phyloP scores from a whole-genome alignment of 352 stramenopile genomes.

The Globisporangium echinulatum region DNA sequence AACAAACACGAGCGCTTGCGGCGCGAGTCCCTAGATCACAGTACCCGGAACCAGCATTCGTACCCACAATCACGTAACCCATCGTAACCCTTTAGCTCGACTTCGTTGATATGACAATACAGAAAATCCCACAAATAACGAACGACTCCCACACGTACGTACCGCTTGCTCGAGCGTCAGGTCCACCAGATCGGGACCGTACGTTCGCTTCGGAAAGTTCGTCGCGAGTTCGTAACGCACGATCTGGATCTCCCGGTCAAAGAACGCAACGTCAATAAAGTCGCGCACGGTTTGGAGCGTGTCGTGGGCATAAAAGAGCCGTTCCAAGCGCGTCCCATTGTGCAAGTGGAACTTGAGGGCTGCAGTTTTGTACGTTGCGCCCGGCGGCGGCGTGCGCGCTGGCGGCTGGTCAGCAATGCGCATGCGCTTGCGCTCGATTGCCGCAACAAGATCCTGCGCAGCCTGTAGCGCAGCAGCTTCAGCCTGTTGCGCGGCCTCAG shows the following conservation, averaged over 20 bases:
- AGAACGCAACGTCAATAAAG: conserved; percentile 79
- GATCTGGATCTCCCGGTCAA: conserved; percentile 69
- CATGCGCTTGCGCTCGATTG: conserved; percentile 58
- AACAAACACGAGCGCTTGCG: conserved; percentile 73
- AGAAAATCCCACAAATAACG: not conserved
- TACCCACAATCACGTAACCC: not conserved
- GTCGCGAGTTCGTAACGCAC: conserved; percentile 78
- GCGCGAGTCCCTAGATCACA: conserved; percentile 46
- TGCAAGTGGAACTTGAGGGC: conserved; percentile 79
- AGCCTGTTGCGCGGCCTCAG: conserved; percentile 4
- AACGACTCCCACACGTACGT: conserved; percentile 11
- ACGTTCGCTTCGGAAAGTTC: conserved; percentile 80
- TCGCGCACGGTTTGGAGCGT: conserved; percentile 71
- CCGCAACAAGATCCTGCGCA: conserved; percentile 24
- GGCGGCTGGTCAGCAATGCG: conserved; percentile 36
- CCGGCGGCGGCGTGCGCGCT: conserved; percentile 37
- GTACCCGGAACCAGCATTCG: too few species aligned
- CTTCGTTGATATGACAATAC: not conserved
- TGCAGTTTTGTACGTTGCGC: conserved; percentile 59
- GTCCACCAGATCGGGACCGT: conserved; percentile 49
- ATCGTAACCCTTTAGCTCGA: not conserved
- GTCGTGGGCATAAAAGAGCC: conserved; percentile 77
- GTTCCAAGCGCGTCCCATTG: conserved; percentile 69
- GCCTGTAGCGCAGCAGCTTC: conserved; percentile 26
- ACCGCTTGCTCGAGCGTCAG: conserved; percentile 69